Evolutionary conservation across 306 rosid genomes (phyloP).

Genomic region (Oxytropis ochrocephala): DNA sequence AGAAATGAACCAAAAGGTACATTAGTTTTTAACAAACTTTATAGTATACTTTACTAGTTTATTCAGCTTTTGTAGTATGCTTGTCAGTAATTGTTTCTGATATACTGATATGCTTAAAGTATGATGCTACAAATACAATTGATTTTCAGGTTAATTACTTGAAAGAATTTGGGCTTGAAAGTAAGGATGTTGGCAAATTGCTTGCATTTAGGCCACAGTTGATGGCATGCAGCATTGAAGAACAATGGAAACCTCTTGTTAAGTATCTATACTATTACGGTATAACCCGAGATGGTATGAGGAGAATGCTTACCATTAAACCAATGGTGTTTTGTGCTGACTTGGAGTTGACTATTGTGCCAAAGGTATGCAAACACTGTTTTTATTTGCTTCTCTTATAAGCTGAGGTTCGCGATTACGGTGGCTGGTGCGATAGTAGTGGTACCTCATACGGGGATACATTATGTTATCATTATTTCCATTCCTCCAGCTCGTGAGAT

Average conservation of each 20-base stretch:
- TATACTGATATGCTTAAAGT: constrained; percentile 4
- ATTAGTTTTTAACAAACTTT: background rate
- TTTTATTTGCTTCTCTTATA: background rate
- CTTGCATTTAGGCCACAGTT: constrained; percentile 81
- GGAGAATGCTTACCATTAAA: constrained; percentile 73
- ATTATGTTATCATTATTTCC: background rate
- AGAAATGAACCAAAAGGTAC: constrained; percentile 86
- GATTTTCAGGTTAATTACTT: constrained; percentile 65
- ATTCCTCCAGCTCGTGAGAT: background rate
- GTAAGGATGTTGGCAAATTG: constrained; percentile 66
- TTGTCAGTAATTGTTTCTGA: constrained; percentile 10
- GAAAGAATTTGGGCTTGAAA: constrained; percentile 79
- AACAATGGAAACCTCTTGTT: constrained; percentile 84
- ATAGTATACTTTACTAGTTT: background rate
- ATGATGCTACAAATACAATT: constrained; percentile 16
- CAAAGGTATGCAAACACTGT: constrained; percentile 55
- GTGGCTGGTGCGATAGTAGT: background rate
- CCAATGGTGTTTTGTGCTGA: constrained; percentile 81
- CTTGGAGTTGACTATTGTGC: constrained; percentile 68
- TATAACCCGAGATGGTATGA: constrained; percentile 80
- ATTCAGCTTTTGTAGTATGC: constrained; percentile 1
- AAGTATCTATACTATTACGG: constrained; percentile 80
- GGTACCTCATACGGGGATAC: background rate
- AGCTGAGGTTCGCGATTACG: constrained; percentile 1
- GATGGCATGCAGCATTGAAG: constrained; percentile 90